These are phyloP conservation scores for Schwanniomyces polymorphus DNA, from an alignment of 805 yeast species.

Conservation along the genomic window DNA sequence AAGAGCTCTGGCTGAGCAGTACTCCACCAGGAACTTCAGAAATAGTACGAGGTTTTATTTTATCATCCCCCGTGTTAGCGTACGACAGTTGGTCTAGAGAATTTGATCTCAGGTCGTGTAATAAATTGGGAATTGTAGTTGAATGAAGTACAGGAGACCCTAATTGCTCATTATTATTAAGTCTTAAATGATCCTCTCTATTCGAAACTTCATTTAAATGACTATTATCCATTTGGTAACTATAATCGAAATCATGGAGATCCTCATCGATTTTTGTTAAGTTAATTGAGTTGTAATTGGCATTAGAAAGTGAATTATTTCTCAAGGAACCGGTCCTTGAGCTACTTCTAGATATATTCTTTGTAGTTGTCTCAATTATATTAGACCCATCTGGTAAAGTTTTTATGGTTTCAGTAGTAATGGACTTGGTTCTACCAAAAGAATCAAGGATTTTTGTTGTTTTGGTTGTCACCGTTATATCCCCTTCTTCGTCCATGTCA, in stretches of 20 bases:
- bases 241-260: conserved; percentile 42
- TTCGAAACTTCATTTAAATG: conserved; percentile 2
- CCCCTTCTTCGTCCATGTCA: conserved; percentile 20
- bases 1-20: conserved; percentile 3
- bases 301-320: conserved; percentile 11
- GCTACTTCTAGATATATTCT: conserved; percentile 34
- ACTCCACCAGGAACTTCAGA: neutral
- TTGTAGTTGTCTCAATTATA: conserved; percentile 42
- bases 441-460: conserved; percentile 43
- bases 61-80: neutral
- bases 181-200: neutral
- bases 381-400: conserved; percentile 42
- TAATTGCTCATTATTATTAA: neutral
- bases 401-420: conserved; percentile 8
- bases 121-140: neutral
- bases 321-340: conserved; percentile 34
- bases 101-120: neutral
- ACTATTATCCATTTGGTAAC: conserved; percentile 32
- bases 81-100: neutral
- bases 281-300: conserved; percentile 17
- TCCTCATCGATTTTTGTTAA: conserved; percentile 43
- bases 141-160: conserved; percentile 5
- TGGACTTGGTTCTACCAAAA: conserved; percentile 32
- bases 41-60: neutral
- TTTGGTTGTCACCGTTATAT: conserved; percentile 35